Evolutionary conservation across 164 flowering plant genomes (phyloP), one percentile per base, ranked within the genome.

Genomic region (Magnolia kwangsiensis): DNA sequence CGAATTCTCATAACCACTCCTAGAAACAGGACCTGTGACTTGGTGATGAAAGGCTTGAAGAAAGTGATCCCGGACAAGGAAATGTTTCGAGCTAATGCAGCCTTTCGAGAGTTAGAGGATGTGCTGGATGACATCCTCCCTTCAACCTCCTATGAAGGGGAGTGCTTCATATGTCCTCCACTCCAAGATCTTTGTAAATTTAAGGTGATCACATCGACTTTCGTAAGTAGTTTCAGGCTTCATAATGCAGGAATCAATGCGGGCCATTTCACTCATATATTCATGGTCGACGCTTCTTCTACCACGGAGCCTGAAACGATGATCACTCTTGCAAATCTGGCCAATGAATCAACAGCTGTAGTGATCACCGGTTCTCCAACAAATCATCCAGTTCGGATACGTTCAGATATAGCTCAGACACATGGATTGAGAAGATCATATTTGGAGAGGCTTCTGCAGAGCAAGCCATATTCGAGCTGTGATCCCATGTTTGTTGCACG

Each of bases 241-340:
- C 73, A 75, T 29, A 49, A 49, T 45, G 76, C 76, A 63, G 87
- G 89, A 23, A 75, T 86, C 29, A 4, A 49, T 29, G 78, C 85
- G 19, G 87, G 87, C 29, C 88, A 88, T 72, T 88, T 88, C 69
- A 85, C 81, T 71, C 88, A 88, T 76, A 85, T 88, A 27, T 86
- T 86, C 65, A 67, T 86, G 67, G 81, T 88, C 58, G 88, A 86
- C 77, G 84, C 84, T 23, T 83, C 86, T 61, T 80, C 80, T 49
- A 84, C 80, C 23, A 85, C 81, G 37, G 89, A 88, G 75, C 91
- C 89, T 8, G 89, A 88, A 73, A 50, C 68, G 20, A 64, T 84
- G 81, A 78, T 88, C 61, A 37, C 85, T 67, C 77, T 86, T 61
- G 74, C 79, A 27, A 83, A 82, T 66, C 78, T 88, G 50, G 87